A percentile compares a stretch with the other conserved stretches of the same genome.
phyloP scores from a whole-genome alignment of 1,284 basidiomycete species.

The Cutaneotrichosporon sp. region DNA sequence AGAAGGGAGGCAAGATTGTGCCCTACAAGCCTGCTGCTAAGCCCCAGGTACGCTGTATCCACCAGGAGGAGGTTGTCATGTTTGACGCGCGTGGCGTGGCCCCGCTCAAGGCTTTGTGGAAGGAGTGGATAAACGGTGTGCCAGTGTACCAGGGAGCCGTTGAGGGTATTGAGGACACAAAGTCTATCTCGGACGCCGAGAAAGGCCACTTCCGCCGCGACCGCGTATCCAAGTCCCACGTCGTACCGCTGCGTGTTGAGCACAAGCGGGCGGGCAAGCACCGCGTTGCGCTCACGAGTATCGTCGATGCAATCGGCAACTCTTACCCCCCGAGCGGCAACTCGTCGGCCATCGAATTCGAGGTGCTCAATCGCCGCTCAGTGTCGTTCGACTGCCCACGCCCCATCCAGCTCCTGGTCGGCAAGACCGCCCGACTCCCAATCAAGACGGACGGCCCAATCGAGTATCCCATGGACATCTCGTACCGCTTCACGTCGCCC shows the following conservation, averaged over 20 bases:
- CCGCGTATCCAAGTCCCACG: conserved; percentile 34
- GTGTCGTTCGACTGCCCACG: conserved; percentile 68
- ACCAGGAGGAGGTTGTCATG: conserved; percentile 60
- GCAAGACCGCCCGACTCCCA: conserved; percentile 25
- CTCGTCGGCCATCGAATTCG: conserved; percentile 56
- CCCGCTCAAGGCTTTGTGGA: conserved; percentile 71
- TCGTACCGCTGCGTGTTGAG: conserved; percentile 34
- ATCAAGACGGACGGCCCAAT: conserved; percentile 24
- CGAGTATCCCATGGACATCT: conserved; percentile 21
- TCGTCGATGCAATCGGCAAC: conserved; percentile 52
- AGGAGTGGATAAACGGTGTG: conserved; percentile 50
- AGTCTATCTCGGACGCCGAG: conserved; percentile 18
- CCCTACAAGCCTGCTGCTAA: conserved; percentile 43
- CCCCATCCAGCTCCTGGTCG: conserved; percentile 67
- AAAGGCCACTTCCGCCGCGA: conserved; percentile 28
- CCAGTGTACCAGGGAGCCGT: conserved; percentile 63
- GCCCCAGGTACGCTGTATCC: conserved; percentile 62
- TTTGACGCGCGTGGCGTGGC: conserved; percentile 71
- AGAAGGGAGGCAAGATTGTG: conserved; percentile 11
- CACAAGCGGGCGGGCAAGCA: conserved; percentile 48
- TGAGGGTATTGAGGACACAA: conserved; percentile 70
- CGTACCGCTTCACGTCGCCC: conserved; percentile 23
- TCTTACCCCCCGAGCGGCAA: conserved; percentile 43
- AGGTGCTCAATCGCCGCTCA: conserved; percentile 69
- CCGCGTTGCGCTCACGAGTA: conserved; percentile 40